These are phyloP conservation scores for Fomitopsis pinicola DNA, from an alignment of 1,284 basidiomycete genomes.

Conservation along the genomic window DNA sequence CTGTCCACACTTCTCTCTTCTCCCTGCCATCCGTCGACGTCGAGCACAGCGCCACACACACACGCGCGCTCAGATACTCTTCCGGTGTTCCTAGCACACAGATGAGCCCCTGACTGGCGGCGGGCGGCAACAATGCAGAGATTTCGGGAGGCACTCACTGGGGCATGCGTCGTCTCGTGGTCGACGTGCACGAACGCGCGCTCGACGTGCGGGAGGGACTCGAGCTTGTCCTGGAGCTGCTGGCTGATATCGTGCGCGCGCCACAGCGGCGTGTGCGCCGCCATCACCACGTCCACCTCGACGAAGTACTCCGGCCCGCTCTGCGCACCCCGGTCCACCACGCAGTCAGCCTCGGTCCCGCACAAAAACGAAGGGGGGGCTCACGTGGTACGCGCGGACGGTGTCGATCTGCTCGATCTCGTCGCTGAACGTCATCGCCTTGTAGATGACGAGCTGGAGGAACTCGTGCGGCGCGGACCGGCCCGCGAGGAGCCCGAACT, in stretches of 20 bases:
- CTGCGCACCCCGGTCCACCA: conserved; percentile 35
- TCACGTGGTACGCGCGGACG: conserved; percentile 81
- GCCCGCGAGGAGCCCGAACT: conserved; percentile 89
- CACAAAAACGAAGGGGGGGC: conserved; percentile 24
- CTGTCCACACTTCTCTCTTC: too few species aligned
- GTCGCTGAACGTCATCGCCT: conserved; percentile 83
- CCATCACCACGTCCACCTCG: conserved; percentile 94
- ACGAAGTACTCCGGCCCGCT: conserved; percentile 69
- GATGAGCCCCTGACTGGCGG: background rate
- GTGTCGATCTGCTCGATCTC: conserved; percentile 88
- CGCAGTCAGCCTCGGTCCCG: too few species aligned
- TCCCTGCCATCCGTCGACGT: too few species aligned
- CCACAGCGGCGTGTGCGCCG: conserved; percentile 84
- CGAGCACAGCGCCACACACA: too few species aligned
- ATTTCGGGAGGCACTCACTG: conserved; percentile 41
- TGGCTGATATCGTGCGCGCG: conserved; percentile 92
- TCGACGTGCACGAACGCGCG: conserved; percentile 93
- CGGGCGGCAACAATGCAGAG: background rate
- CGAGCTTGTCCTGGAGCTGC: conserved; percentile 91
- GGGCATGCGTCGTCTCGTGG: conserved; percentile 83
- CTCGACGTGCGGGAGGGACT: conserved; percentile 87
- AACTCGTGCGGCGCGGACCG: conserved; percentile 91
- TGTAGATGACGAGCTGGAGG: conserved; percentile 89
- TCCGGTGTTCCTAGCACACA: conserved; percentile 29
- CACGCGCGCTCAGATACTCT: conserved; percentile 18